Evolutionary conservation across 73 alveolate genomes (phyloP), one percentile per base, ranked within the genome.

Genomic region (Stentor coeruleus): DNA sequence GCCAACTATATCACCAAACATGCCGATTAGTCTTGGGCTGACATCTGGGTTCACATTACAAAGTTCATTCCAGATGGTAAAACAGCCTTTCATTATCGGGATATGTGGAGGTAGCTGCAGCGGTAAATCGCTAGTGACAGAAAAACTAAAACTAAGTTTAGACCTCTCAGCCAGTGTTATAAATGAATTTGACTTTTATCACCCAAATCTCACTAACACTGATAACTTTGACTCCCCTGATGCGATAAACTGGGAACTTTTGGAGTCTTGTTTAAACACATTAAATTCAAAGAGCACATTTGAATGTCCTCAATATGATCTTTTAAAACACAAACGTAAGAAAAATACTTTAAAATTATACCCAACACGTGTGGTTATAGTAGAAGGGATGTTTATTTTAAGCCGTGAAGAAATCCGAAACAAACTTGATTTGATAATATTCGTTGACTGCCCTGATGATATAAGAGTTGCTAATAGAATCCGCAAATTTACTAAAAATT

Each of bases 371-470:
- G 86, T 95, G 37, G 89, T 95, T 59, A 93, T 95, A 41, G 83
- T 95, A 35, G 99, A 95, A 87, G 99, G 99, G n/a, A 94, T 91
- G 84, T 89, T 95, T 35, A 81, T 93, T 6, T 95, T 92, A 81
- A 82, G 82, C 74, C 83, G 91, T 81, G 81, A 60, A 57, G 83
- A 89, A 59, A 84, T 95, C n/a, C 82, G 90, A 88, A 93, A 91
- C 38, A 36, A 77, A 86, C 80, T 93, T 30, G 94, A 95, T 83
- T 79, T 92, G 72, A 95, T 91, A 81, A 86, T 95, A 74, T 95
- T 91, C 84, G 88, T 93, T 81, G 99, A 95, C 72, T 89, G 95
- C 42, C 98, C 92, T 85, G 96, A 94, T 91, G 99, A 95, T 87
- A 93, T 95, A 41, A 85, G 99, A 85, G 94, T 95, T 57, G 86